A percentile compares a stretch with the other conserved stretches of the same genome.
These are phyloP conservation scores for Globisporangium recalcitrans DNA, from an alignment of 352 stramenopile species.

Conservation along the genomic window DNA sequence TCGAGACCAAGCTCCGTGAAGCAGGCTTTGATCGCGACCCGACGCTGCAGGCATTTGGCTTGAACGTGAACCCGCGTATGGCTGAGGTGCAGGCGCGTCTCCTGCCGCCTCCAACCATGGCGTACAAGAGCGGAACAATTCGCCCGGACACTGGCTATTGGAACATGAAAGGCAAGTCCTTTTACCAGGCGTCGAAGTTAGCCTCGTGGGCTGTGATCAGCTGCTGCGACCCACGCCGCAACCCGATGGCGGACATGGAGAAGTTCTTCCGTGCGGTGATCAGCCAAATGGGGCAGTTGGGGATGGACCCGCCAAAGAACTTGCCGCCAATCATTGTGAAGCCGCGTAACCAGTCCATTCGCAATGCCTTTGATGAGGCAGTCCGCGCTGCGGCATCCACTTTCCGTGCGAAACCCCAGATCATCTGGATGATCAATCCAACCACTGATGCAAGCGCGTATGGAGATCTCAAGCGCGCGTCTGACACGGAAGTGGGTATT, in stretches of 20 bases:
- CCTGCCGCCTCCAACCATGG: slow-evolving; percentile 39
- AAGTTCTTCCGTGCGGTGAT: slow-evolving; percentile 60
- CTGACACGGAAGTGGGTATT: slow-evolving; percentile 63
- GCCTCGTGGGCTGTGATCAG: slow-evolving; percentile 52
- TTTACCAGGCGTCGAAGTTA: slow-evolving; percentile 34
- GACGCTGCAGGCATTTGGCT: slow-evolving; percentile 45
- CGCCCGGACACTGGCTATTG: slow-evolving; percentile 52
- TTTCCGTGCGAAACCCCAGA: slow-evolving; percentile 30
- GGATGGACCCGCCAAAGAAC: slow-evolving; percentile 35
- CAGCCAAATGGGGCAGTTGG: slow-evolving; percentile 45
- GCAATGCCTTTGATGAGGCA: slow-evolving; percentile 35
- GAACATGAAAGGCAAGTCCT: slow-evolving; percentile 65
- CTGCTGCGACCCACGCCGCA: slow-evolving; percentile 40
- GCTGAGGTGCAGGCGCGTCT: slow-evolving; percentile 40
- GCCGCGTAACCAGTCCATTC: slow-evolving; percentile 29
- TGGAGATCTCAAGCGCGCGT: slow-evolving; percentile 70
- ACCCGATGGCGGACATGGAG: slow-evolving; percentile 23
- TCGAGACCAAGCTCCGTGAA: slow-evolving; percentile 55
- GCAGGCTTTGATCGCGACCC: slow-evolving; percentile 53
- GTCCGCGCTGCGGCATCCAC: slow-evolving; percentile 24
- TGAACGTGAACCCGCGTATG: slow-evolving; percentile 55
- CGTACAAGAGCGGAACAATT: slow-evolving; percentile 44
- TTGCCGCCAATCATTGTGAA: slow-evolving; percentile 43
- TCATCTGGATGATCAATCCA: slow-evolving; percentile 63
- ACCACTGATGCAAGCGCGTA: slow-evolving; percentile 40